Conservation (phyloP, 2,329 filamentous ascomycete genomes). For the Alternaria arbusti region DNA sequence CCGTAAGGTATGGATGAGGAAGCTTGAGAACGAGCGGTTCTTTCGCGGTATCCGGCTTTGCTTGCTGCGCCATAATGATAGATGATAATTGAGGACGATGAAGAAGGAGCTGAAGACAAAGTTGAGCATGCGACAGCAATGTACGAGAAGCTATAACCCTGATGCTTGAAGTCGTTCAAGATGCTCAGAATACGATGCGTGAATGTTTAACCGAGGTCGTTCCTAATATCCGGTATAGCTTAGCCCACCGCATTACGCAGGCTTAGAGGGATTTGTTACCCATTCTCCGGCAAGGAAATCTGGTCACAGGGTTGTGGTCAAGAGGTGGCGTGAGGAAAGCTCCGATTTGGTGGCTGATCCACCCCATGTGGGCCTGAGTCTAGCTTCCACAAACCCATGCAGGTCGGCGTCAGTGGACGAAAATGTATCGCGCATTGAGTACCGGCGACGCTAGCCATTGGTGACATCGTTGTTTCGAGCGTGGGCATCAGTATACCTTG, state of each 20-base stretch:
- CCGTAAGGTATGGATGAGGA: conserved; percentile 48
- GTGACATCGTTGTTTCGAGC: conserved; percentile 26
- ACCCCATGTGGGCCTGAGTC: conserved; percentile 34
- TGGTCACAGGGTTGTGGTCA: conserved; percentile 4
- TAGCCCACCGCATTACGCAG: conserved; percentile 26
- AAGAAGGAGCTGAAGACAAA: conserved; percentile 7
- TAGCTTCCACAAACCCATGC: conserved; percentile 19
- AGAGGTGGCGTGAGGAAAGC: conserved; percentile 14
- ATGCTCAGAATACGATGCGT: conserved; percentile 5
- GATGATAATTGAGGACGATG: not conserved
- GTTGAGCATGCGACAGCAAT: not conserved
- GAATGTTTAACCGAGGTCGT: conserved; percentile 36
- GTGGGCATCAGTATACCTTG: conserved; percentile 11
- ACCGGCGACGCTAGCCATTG: conserved; percentile 20
- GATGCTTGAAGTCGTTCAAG: conserved; percentile 15
- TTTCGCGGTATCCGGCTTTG: conserved; percentile 14
- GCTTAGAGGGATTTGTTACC: conserved; percentile 32
- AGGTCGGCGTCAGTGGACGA: conserved; percentile 21
- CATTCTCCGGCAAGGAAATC: conserved; percentile 3
- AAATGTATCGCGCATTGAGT: not conserved
- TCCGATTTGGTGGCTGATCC: conserved; percentile 26
- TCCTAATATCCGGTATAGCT: conserved; percentile 10
- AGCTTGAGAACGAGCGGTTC: conserved; percentile 42
- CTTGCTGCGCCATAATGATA: conserved; percentile 27
- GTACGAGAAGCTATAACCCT: conserved; percentile 1